Base-by-base conservation (phyloP, 164 flowering plant species). In the Piper longum region DNA sequence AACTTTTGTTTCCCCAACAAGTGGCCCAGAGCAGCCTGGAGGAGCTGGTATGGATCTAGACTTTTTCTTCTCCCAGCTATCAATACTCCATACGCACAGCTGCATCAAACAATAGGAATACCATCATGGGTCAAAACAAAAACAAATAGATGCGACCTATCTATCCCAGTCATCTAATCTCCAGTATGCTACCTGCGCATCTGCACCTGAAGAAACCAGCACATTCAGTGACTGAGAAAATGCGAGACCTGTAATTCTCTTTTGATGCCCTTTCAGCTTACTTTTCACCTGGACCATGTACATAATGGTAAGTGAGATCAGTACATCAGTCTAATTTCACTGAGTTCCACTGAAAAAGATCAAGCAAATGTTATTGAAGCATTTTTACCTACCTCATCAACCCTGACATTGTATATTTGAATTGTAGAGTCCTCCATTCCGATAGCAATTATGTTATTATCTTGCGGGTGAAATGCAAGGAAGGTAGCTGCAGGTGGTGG, bases 401-500 rank as follows among this genome's bases (percentile, higher is more conserved):
- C 69, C 63, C 88, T 70, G 44, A 83, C 86, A 76, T 85, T 85
- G 67, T 82, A 86, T 70, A 86, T 86, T 48, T 86, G 91, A 56
- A 86, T 78, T 3, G 85, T 71, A 8, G 87, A 81, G 64, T 84
- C 91, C 60, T 84, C 91, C 88, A 83, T 86, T 45, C 88, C 91
- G 39, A 86, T 80, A 12, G 91, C 91, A 66, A 86, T 81, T 44
- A 86, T 82, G 63, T 86, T 86, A 73, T 86, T 86, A 71, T 86
- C 91, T 61, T 81, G 88, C 18, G 91, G 91, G 68, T 86, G 91
- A 72, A 86, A 86, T 41, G 88, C 91, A 75, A 86, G 62, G 65
- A 70, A 86, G 16, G 88, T 83, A 51, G 85, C 83, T n/a, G 91
- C 85, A 62, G 91, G 91, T 65, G 87, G 91, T 16, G 91, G 88